phyloP scores from a whole-genome alignment of 345 rosid species.

The Angophora floribunda region DNA sequence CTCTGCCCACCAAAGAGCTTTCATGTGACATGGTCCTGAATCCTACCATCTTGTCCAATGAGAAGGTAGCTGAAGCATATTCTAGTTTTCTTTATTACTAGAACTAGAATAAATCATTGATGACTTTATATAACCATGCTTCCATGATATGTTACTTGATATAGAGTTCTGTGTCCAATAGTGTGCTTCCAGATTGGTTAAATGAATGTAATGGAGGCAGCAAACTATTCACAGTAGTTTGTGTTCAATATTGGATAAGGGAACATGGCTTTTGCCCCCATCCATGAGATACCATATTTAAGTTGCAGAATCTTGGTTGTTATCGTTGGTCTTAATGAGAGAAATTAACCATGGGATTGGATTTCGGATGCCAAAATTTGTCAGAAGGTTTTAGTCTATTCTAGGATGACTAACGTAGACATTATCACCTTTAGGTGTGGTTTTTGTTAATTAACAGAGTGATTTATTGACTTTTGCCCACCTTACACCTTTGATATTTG shows the following conservation, averaged over 20 bases:
- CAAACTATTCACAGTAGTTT: background rate
- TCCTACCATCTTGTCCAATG: conserved; percentile 33
- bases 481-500: background rate
- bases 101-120: background rate
- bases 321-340: background rate
- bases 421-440: background rate
- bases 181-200: background rate
- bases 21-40: conserved; percentile 27
- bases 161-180: background rate
- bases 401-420: background rate
- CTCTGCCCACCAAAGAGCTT: conserved; percentile 67
- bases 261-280: background rate
- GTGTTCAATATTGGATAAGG: background rate
- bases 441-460: background rate
- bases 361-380: background rate
- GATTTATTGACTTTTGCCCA: background rate
- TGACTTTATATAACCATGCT: background rate
- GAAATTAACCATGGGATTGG: background rate
- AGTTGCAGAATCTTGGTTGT: background rate
- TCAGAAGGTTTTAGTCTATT: background rate
- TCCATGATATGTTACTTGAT: background rate
- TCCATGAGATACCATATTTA: background rate
- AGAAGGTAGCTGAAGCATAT: conserved; percentile 39
- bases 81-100: background rate
- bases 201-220: background rate